Evolutionary conservation across 2,329 filamentous ascomycete genomes (phyloP), one percentile per base, ranked within the genome.

Genomic region (Alternaria hordeiaustralica): DNA sequence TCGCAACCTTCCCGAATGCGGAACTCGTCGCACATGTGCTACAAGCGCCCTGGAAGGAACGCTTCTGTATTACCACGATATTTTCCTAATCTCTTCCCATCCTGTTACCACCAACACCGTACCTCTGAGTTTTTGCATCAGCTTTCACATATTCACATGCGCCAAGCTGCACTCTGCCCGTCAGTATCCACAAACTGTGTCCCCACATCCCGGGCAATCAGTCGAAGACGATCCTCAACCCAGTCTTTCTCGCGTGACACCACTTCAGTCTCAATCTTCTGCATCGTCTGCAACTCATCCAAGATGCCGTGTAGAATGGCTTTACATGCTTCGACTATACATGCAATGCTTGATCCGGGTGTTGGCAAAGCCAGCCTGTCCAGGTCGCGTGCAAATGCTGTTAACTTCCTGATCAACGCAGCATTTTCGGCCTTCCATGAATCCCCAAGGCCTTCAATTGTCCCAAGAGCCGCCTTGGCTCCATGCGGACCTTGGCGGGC

Each of bases 241-340:
- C 78, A 81, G 23, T 69, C 63, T 62, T 74, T 75, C 62, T 81
- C 80, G 41, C 61, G 69, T n/a, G 59, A 56, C 10, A 77, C 74
- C 5, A 79, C 71, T 28, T 71, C 71, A 13, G 46, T 55, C 63
- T 80, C 77, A 12, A 81, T 71, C 15, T 54, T 67, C 60, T 73
- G 71, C 75, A 82, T 80, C 6, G 67, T 60, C 15, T 70, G 67
- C 65, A 81, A 60, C 64, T 81, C 79, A 15, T 73, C 70, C 55
- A 76, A 60, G 10, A 80, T 70, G 18, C 75, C 77, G 1, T 56
- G 55, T 25, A 81, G 63, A 44, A 81, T 61, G 41, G 60, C 56
- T 50, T 72, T 73, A 61, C 77, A 80, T 33, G 67, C 70, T 5
- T 54, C 56, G 2, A 80, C 72, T 18, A 80, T 73, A 20, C 45